phyloP scores from a whole-genome alignment of 1,284 basidiomycete genomes.

The Thelephora terrestris region DNA sequence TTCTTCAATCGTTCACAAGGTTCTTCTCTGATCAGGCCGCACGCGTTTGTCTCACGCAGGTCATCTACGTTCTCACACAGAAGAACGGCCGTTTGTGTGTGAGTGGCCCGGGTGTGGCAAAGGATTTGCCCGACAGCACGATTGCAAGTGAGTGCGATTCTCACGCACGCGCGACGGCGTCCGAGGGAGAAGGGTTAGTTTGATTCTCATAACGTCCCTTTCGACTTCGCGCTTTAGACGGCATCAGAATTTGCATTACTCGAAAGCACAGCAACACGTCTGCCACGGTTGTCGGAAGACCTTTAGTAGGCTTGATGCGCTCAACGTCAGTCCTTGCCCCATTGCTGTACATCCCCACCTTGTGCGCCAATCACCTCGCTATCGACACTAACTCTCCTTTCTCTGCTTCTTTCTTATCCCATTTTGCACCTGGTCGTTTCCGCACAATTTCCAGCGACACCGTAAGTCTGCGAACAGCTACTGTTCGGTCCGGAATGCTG shows the following conservation, averaged over 20 bases:
- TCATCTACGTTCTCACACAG: conserved; percentile 92
- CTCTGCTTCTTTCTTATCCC: conserved; percentile 1
- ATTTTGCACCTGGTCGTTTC: no score
- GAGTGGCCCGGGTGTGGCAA: conserved; percentile 91
- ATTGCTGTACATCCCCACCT: background rate
- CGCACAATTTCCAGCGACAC: conserved; percentile 20
- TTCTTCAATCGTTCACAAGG: conserved; percentile 14
- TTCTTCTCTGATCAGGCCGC: conserved; percentile 4
- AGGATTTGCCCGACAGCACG: conserved; percentile 89
- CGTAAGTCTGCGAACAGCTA: conserved; percentile 19
- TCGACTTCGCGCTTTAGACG: conserved; percentile 34
- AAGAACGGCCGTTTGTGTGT: conserved; percentile 90
- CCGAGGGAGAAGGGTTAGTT: conserved; percentile 3
- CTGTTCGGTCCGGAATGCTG: conserved; percentile 2
- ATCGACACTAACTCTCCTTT: conserved; percentile 15
- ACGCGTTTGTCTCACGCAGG: conserved; percentile 35
- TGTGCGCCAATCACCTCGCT: conserved; percentile 5
- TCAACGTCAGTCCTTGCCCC: conserved; percentile 62
- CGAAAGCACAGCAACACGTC: conserved; percentile 75
- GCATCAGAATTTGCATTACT: conserved; percentile 81
- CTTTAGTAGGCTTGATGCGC: conserved; percentile 87
- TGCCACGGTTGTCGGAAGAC: conserved; percentile 92
- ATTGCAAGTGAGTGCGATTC: conserved; percentile 72
- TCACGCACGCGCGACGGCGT: conserved; percentile 8
- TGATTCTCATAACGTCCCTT: conserved; percentile 8